Base-by-base conservation (phyloP, 2,329 filamentous ascomycete genomes). In the Lachnellula hyalina region DNA sequence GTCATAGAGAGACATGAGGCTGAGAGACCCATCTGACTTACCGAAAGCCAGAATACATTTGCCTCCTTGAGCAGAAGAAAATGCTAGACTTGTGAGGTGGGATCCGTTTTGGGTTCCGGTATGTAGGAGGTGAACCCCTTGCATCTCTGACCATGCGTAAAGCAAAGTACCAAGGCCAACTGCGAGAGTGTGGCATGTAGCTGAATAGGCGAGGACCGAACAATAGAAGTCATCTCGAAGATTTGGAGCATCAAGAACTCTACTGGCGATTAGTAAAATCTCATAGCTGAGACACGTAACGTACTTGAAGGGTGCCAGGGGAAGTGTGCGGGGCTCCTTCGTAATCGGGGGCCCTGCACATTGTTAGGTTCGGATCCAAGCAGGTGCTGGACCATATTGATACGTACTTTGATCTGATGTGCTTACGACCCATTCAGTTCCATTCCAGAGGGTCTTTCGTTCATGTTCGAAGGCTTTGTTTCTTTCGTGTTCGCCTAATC, bases 181-280 rank as follows among this genome's bases (percentile, higher is more conserved):
- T 17, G 90, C 93, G 15, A 99, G 79, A 14, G 86, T 89, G 51
- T 87, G 82, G 49, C 84, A 81, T 7, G 82, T 87, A 41, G 80
- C 71, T 0, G 87, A 96, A 70, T 96, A 97, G 9, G 94, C 90
- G 52, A 99, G 78, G 2, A 92, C 79, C 0, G 92, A 94, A 72
- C 91, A 96, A 70, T 99, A 99, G 70, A 92, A 99, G 71, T 99
- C 93, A 65, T 97, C 91, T 54, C 90, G 84, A n/a, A 97, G 77
- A 50, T 84, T 83, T 2, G 92, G 91, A 8, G 93, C 93, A 72
- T 96, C 90, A 5, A 99, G 78, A 6, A 96, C 88, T 73, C 84
- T 87, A 59, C 9, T 52, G 47, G 28, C 36, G 12, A 15, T 17
- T 38, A 34, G 28, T 12, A 28, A 45, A 28, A 14, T 14, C 41